A percentile compares a stretch with the other conserved stretches of the same genome.
Conservation (phyloP, 2,329 filamentous ascomycete species). For the Endocalyx cinctus region DNA sequence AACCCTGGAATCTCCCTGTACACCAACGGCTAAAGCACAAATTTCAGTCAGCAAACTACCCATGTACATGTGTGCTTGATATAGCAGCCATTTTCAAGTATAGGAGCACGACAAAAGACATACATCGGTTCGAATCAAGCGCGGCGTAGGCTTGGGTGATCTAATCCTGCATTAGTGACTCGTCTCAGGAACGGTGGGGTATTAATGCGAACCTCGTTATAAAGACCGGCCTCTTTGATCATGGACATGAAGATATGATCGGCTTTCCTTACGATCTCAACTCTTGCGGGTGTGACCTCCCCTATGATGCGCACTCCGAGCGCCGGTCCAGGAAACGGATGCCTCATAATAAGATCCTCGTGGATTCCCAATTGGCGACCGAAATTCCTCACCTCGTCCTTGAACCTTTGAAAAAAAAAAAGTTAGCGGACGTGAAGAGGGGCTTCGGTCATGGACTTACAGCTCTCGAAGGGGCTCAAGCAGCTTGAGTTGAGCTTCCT, state of each 20-base stretch:
- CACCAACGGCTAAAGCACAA: slow-evolving; percentile 31
- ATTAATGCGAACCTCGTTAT: slow-evolving; percentile 46
- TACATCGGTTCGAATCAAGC: slow-evolving; percentile 36
- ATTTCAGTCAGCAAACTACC: slow-evolving; percentile 2
- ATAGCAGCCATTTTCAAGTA: too few species aligned
- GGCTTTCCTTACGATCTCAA: slow-evolving; percentile 73
- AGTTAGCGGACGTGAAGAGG: too few species aligned
- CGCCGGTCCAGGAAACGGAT: slow-evolving; percentile 67
- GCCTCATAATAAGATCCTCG: slow-evolving; percentile 71
- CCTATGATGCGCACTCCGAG: slow-evolving; percentile 79
- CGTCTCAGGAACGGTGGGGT: not conserved
- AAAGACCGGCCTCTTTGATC: slow-evolving; percentile 69
- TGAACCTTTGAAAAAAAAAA: slow-evolving; percentile 41
- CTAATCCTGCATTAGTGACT: slow-evolving; percentile 15
- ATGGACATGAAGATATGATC: slow-evolving; percentile 72
- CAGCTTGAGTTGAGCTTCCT: too few species aligned
- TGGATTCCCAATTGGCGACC: slow-evolving; percentile 67
- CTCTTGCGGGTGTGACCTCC: slow-evolving; percentile 74
- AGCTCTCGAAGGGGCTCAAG: slow-evolving; percentile 76
- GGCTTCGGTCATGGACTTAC: too few species aligned
- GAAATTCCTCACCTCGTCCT: slow-evolving; percentile 71
- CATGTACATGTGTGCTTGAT: too few species aligned
- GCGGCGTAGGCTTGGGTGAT: slow-evolving; percentile 46
- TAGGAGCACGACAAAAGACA: slow-evolving; percentile 5
- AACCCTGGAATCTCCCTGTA: slow-evolving; percentile 49